Percentiles rank a stretch among this genome's conserved stretches.
phyloP scores from a whole-genome alignment of 2,329 filamentous ascomycete species.

The Penicillium digitatum region DNA sequence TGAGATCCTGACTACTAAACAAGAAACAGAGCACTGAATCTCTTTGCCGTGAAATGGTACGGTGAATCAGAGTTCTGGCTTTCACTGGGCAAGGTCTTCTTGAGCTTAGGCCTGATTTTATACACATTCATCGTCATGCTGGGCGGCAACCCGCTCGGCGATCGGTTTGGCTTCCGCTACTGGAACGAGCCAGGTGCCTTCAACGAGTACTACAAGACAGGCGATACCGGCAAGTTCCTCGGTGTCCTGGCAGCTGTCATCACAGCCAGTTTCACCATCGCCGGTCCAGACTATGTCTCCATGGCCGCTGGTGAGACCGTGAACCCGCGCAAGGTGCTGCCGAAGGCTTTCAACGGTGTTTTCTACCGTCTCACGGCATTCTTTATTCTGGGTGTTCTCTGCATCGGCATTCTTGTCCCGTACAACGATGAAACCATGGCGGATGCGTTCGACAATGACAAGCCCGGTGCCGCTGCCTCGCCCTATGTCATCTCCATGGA shows the following conservation, averaged over 20 bases:
- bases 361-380: constrained; percentile 74
- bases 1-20: background rate
- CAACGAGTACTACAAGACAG: constrained; percentile 60
- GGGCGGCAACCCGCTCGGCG: constrained; percentile 70
- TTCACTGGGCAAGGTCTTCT: constrained; percentile 66
- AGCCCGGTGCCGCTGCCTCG: constrained; percentile 65
- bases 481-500: constrained; percentile 68
- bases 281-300: constrained; percentile 63
- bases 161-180: constrained; percentile 69
- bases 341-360: constrained; percentile 70
- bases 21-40: constrained; percentile 51
- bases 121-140: constrained; percentile 83
- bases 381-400: constrained; percentile 70
- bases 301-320: constrained; percentile 66
- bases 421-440: constrained; percentile 62
- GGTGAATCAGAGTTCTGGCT: constrained; percentile 74
- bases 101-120: constrained; percentile 66
- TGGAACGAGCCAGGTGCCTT: constrained; percentile 67
- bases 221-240: constrained; percentile 65
- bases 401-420: constrained; percentile 67
- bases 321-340: constrained; percentile 66
- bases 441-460: constrained; percentile 55
- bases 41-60: constrained; percentile 70
- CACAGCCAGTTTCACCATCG: constrained; percentile 64
- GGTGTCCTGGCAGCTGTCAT: constrained; percentile 75